Evolutionary conservation across 208 protist genomes (phyloP).

Genomic region (Leishmania gerbilli): DNA sequence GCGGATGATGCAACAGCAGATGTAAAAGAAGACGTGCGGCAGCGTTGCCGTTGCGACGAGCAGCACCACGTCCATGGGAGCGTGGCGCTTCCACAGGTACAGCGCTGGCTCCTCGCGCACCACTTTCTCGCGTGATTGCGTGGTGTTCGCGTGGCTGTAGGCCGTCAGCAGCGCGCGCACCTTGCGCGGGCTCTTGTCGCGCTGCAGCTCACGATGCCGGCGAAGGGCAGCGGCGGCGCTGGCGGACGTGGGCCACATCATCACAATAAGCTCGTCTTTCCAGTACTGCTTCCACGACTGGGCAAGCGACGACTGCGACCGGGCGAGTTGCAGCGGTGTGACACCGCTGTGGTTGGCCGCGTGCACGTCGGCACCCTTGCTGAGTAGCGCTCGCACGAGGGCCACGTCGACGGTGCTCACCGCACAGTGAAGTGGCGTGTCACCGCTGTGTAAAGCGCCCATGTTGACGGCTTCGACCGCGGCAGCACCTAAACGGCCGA

Average conservation of each 20-base stretch:
- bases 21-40: conserved; percentile 38
- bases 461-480: neutral
- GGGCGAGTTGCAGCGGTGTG: conserved; percentile 20
- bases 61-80: conserved; percentile 12
- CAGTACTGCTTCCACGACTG: conserved; percentile 27
- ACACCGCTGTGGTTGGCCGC: conserved; percentile 14
- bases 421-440: conserved; percentile 70
- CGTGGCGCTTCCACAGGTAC: conserved; percentile 29
- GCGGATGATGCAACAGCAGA: conserved; percentile 21
- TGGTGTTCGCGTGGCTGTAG: conserved; percentile 30
- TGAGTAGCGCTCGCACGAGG: conserved; percentile 65
- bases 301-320: conserved; percentile 5
- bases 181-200: conserved; percentile 9
- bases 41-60: conserved; percentile 19
- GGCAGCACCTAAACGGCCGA: neutral
- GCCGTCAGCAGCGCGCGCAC: conserved; percentile 32
- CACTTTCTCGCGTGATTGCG: conserved; percentile 27
- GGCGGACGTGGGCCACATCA: conserved; percentile 20
- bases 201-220: neutral
- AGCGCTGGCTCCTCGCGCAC: conserved; percentile 23
- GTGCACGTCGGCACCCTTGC: conserved; percentile 50
- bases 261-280: conserved; percentile 14
- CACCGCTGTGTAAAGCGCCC: conserved; percentile 4
- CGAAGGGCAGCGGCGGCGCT: conserved; percentile 14
- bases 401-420: conserved; percentile 46